Evolutionary conservation across 139 green algal species (phyloP).

Genomic region (Spirogloea muscicola): DNA sequence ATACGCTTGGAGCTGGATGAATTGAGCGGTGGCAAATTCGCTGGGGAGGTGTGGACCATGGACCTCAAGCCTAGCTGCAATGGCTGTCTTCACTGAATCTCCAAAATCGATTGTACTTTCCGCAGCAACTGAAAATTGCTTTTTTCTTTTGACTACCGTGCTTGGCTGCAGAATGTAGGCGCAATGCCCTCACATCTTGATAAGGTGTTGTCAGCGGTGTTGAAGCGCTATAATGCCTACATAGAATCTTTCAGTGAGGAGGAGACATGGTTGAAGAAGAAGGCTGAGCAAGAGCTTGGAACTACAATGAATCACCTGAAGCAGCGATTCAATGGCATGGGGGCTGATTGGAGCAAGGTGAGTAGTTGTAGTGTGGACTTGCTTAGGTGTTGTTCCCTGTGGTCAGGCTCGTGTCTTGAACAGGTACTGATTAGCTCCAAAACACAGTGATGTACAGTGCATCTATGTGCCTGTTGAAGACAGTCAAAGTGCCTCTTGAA

Average conservation of each 20-base stretch:
- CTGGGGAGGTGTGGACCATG: slow-evolving; percentile 25
- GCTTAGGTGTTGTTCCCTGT: background rate
- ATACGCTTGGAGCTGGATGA: slow-evolving; percentile 31
- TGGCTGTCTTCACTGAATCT: too few relatives aligned
- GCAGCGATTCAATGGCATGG: slow-evolving; percentile 30
- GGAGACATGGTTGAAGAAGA: slow-evolving; percentile 39
- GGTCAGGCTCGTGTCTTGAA: background rate
- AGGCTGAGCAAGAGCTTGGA: slow-evolving; percentile 39
- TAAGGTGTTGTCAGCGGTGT: too few relatives aligned
- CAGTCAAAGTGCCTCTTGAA: background rate
- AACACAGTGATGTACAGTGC: background rate
- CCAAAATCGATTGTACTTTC: too few relatives aligned
- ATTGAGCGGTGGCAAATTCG: slow-evolving; percentile 21
- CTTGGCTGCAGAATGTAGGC: too few relatives aligned
- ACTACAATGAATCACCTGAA: slow-evolving; percentile 18
- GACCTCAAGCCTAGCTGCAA: too few relatives aligned
- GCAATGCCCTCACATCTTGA: too few relatives aligned
- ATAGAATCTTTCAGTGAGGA: slow-evolving; percentile 12
- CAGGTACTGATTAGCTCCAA: too few relatives aligned
- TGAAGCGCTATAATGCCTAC: slow-evolving; percentile 21
- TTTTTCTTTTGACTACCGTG: too few relatives aligned
- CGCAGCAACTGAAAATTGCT: too few relatives aligned
- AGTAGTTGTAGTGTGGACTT: background rate
- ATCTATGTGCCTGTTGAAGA: background rate
- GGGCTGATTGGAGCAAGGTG: slow-evolving; percentile 26